These are phyloP conservation scores for Chenopodium album DNA, from an alignment of 148 eudicot genomes.

Conservation along the genomic window DNA sequence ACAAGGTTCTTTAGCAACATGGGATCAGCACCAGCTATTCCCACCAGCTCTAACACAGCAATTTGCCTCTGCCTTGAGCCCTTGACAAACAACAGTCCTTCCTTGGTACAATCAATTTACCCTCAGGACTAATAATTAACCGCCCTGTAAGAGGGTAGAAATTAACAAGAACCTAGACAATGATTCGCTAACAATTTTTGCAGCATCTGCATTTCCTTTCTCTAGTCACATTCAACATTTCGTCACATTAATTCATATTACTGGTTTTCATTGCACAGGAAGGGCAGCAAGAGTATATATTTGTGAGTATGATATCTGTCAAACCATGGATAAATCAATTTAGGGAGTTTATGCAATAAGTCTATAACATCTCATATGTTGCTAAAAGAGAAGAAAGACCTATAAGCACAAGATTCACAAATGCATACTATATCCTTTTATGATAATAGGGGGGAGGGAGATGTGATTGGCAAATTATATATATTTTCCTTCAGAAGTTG, in stretches of 20 bases:
- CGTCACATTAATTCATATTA: no score
- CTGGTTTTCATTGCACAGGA: no score
- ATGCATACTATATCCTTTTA: no score
- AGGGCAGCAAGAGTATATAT: no score
- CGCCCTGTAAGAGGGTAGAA: constrained; percentile 43
- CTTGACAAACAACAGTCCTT: constrained; percentile 40
- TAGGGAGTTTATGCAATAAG: no score
- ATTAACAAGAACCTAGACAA: constrained; percentile 56
- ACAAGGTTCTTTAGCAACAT: constrained; percentile 68
- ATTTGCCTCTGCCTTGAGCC: constrained; percentile 17
- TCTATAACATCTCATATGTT: no score
- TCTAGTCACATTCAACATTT: constrained; percentile 24
- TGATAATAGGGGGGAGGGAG: no score
- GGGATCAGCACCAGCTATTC: constrained; percentile 64
- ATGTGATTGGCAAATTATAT: no score
- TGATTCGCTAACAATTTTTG: constrained; percentile 37
- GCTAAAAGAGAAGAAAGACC: no score
- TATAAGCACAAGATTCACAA: no score
- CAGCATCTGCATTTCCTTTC: constrained; percentile 40
- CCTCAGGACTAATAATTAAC: constrained; percentile 28
- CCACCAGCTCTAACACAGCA: constrained; percentile 32
- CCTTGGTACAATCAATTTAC: constrained; percentile 40
- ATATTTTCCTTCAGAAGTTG: not conserved
- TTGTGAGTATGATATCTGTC: no score
- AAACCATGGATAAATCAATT: no score